Conservation (phyloP, 257 asterid species). For the Scutellaria baicalensis region DNA sequence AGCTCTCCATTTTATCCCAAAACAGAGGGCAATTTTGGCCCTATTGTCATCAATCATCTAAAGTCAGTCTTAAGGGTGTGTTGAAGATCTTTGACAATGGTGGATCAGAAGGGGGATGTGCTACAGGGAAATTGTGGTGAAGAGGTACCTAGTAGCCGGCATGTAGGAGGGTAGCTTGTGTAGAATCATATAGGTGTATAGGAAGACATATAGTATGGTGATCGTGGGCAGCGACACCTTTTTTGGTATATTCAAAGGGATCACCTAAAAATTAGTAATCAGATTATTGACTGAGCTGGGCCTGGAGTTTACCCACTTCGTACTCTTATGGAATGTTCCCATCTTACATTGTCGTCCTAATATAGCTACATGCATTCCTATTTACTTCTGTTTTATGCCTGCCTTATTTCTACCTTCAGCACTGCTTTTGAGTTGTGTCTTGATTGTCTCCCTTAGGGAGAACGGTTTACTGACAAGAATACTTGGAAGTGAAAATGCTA, state of each 20-base stretch:
- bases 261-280: background rate
- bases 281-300: background rate
- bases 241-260: background rate
- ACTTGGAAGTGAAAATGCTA: background rate
- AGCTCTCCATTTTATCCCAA: background rate
- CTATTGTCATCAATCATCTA: background rate
- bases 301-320: background rate
- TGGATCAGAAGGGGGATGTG: background rate
- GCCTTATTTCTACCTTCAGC: background rate
- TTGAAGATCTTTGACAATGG: background rate
- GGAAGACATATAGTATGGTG: background rate
- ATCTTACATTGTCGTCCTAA: background rate
- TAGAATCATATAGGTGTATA: background rate
- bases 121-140: background rate
- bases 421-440: background rate
- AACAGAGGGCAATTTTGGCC: background rate
- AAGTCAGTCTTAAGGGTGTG: background rate
- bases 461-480: background rate
- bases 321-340: background rate
- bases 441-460: background rate
- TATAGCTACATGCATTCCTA: background rate
- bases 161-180: background rate
- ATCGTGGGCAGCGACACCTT: background rate
- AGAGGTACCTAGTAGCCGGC: too few relatives aligned
- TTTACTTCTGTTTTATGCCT: background rate